Evolutionary conservation across 2,329 filamentous ascomycete species (phyloP), one percentile per base, ranked within the genome.

Genomic region (Diaporthe destruens): DNA sequence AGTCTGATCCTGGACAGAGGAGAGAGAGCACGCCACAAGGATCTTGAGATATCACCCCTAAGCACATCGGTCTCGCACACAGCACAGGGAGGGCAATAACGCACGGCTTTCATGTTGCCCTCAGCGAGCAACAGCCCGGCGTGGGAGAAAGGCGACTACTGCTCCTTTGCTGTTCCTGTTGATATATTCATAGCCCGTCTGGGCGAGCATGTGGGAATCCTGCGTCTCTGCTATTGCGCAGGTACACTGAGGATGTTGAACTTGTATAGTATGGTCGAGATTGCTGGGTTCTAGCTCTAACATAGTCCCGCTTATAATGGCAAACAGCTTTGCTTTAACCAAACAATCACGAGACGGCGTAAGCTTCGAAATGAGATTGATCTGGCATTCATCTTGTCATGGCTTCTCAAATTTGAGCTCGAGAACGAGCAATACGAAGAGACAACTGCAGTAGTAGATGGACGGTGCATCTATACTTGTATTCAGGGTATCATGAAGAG

Each of bases 401-500:
- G 34, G 34, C 20, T 0, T 20, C 18, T 8, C 25, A 49, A n/a
- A 6, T 18, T 7, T 42, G n/a, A n/a, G 9, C 39, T 7, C 7
- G 18, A n/a, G 5, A 14, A 32, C 44, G 6, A 25, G 14, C 14
- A 20, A 8, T 34, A 23, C 8, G 36, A 0, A 34, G 11, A 34
- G 44, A 39, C 32, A 56, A 11, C 16, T 16, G 18, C 39, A 20
- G 1, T 25, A 29, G 6, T 25, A 2, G 6, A 23, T 18, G 1
- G 6, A 29, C 25, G 12, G 53, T 42, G 32, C 18, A 18, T 59
- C 42, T 53, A 49, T 59, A 69, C 11, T 59, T 39, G 18, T 34
- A 34, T 69, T 29, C 34, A 34, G 71, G 71, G 71, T 72, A 72
- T 72, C 71, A 72, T 69, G 7, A 57, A 57, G 16, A 54, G 18